Conservation (phyloP, 768 basidiomycete genomes). For the Lactifluus hygrophoroides region DNA sequence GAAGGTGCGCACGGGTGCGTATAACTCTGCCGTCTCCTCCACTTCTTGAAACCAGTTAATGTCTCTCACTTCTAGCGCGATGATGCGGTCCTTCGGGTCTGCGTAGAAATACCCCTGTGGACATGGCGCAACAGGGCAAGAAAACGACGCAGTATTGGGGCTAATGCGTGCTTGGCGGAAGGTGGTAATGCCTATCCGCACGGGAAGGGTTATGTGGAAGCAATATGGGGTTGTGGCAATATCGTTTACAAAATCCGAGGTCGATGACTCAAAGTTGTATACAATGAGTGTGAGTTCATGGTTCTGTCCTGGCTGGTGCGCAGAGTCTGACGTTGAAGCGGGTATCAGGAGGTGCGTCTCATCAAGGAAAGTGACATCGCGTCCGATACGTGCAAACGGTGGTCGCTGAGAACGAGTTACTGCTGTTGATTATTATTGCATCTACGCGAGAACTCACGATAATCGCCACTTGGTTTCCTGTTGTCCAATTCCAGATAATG, state of each 20-base stretch:
- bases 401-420: background rate
- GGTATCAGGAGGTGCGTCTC: constrained; percentile 9
- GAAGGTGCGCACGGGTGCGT: constrained; percentile 6
- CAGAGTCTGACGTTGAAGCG: background rate
- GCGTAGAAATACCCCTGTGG: constrained; percentile 2
- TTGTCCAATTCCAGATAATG: constrained; percentile 11
- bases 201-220: constrained; percentile 2
- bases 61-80: constrained; percentile 6
- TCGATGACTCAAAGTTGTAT: background rate
- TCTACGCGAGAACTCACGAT: background rate
- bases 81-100: constrained; percentile 7
- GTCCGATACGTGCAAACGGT: background rate
- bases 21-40: background rate
- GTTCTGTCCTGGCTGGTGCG: constrained; percentile 1
- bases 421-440: background rate
- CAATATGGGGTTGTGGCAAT: background rate
- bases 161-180: background rate
- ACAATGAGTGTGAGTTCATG: constrained; percentile 1
- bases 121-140: background rate
- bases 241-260: background rate
- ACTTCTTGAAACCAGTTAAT: constrained; percentile 1
- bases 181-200: constrained; percentile 3
- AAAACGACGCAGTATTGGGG: constrained; percentile 7
- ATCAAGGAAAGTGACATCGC: constrained; percentile 7
- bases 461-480: constrained; percentile 1